A percentile compares a stretch with the other conserved stretches of the same genome.
Conservation (phyloP, 2,329 filamentous ascomycete genomes). For the Fusarium acutatum region DNA sequence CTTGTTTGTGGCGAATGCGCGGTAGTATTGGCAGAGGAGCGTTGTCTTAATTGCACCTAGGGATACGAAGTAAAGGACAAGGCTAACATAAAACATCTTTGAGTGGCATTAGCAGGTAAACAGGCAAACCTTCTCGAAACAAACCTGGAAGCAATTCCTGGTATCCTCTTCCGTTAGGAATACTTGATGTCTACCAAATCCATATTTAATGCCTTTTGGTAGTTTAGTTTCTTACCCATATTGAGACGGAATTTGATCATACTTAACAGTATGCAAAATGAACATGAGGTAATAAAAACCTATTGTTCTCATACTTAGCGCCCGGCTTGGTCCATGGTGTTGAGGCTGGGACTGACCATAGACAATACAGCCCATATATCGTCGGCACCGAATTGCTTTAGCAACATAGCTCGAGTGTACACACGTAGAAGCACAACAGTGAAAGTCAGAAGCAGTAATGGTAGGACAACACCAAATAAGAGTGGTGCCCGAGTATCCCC, state of each 20-base stretch:
- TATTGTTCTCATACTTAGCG: neutral
- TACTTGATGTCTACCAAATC: neutral
- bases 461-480: neutral
- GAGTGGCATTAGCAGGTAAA: neutral
- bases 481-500: neutral
- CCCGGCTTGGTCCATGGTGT: fast-evolving
- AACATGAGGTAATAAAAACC: neutral
- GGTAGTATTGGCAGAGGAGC: neutral
- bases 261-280: neutral
- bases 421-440: neutral
- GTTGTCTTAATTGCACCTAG: neutral
- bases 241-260: fast-evolving
- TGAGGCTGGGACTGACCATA: neutral
- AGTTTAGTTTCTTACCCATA: fast-evolving
- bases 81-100: neutral
- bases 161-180: fast-evolving
- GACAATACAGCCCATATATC: neutral
- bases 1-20: neutral
- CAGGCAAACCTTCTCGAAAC: fast-evolving
- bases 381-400: neutral
- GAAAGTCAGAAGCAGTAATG: neutral
- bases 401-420: neutral
- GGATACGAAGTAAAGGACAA: neutral
- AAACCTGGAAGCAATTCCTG: neutral
- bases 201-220: neutral